Base-by-base conservation (phyloP, 106 monocot genomes). In the Hemerocallis citrina region DNA sequence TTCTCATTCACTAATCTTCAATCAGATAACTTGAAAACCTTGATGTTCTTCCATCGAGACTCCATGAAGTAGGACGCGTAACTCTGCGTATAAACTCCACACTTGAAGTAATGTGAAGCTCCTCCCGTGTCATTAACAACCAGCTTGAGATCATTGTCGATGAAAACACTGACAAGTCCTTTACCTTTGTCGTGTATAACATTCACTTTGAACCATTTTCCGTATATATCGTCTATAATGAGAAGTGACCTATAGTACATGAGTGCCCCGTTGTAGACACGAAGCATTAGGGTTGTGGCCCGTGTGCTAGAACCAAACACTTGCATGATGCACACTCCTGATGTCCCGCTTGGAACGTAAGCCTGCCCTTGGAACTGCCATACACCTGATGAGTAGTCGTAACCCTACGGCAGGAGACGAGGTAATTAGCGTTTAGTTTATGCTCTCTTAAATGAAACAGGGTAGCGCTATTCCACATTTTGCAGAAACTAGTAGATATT, bases 51-150 rank as follows among this genome's bases (percentile, higher is more conserved):
- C 72, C 65, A 73, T 0, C 35, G 56, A 5, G 64, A 73, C 39
- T 73, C 72, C 65, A 66, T 66, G 38, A 28, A 73, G n/a, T 50
- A 31, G 57, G 65, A 65, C 27, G 27, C 29, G 15, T 59, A 11
- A 31, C 28, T 32, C 29, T 73, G 65, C 29, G 9, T 30, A 38
- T 73, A 73, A n/a, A 73, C 64, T 15, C 73, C 73, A 38, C 12
- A 58, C 17, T 73, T 73, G 37, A 73, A 73, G 35, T 58, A 73
- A 37, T 58, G 58, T 12, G 32, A 34, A 34, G 17, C 35, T 37
- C 57, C 48, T 32, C 73, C 65, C n/a, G 29, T 45, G 7, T 65
- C 64, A 30, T 34, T 20, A 8, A 4, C 47, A 1, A 31, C 31
- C 15, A 73, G 23, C 27, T 64, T 73, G 23, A 65, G 58, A 12